Conservation (phyloP, 192 early-diverging fungal species). For the Oehlia diaphana region DNA sequence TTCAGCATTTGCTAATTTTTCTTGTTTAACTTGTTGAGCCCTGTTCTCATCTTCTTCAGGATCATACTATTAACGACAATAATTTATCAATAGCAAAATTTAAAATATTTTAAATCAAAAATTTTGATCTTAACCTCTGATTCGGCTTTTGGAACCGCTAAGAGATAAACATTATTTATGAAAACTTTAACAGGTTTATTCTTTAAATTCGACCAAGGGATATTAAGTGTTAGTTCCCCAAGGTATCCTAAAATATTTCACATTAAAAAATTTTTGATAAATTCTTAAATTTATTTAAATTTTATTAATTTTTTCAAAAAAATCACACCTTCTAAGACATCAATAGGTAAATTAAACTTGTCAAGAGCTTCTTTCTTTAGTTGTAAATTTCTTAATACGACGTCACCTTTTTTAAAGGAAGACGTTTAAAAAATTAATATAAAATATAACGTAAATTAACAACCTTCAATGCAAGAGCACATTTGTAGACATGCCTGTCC, state of each 20-base stretch:
- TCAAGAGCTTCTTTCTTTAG: constrained; percentile 89
- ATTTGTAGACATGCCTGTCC: constrained; percentile 72
- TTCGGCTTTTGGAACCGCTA: constrained; percentile 81
- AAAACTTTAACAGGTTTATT: constrained; percentile 88
- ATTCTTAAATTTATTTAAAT: background rate
- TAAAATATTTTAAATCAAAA: background rate
- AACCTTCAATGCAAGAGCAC: background rate
- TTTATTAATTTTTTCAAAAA: constrained; percentile 5
- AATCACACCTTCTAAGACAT: constrained; percentile 77
- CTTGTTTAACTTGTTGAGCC: constrained; percentile 76
- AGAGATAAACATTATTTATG: constrained; percentile 85
- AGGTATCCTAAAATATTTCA: constrained; percentile 68
- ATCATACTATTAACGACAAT: constrained; percentile 60
- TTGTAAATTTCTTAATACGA: constrained; percentile 88
- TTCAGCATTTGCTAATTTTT: constrained; percentile 79
- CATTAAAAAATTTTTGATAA: constrained; percentile 1
- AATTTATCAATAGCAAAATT: background rate
- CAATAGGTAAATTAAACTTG: constrained; percentile 92
- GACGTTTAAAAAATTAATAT: background rate
- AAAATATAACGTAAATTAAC: background rate
- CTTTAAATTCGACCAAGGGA: constrained; percentile 97
- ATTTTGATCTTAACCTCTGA: constrained; percentile 48
- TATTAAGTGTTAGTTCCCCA: constrained; percentile 88
- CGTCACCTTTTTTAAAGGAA: constrained; percentile 69
- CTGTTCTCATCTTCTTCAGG: constrained; percentile 77